phyloP scores from a whole-genome alignment of 2,329 filamentous ascomycete species.

The Trichoderma sp. region DNA sequence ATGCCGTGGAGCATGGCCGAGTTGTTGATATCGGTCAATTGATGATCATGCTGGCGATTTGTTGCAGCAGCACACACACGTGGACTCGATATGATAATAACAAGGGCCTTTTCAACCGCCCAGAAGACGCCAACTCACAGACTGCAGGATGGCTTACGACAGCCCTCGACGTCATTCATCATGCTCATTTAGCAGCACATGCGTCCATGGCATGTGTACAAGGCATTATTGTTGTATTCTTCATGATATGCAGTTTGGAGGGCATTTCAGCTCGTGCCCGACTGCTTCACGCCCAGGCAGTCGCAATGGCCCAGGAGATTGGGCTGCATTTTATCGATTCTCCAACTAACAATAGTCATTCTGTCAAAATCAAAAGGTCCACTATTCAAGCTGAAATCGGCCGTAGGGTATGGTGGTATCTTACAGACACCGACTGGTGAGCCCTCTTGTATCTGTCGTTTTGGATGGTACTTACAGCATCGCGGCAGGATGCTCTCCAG shows the following conservation, averaged over 20 bases:
- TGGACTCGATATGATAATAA: slow-evolving; percentile 32
- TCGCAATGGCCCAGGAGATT: slow-evolving; percentile 34
- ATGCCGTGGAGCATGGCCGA: slow-evolving; percentile 27
- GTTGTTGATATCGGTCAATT: slow-evolving; percentile 26
- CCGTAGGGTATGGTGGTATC: slow-evolving; percentile 45
- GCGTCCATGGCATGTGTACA: slow-evolving; percentile 37
- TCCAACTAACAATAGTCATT: slow-evolving; percentile 20
- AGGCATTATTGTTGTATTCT: slow-evolving; percentile 37
- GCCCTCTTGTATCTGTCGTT: not conserved
- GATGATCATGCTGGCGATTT: slow-evolving; percentile 32
- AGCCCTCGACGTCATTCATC: slow-evolving; percentile 36
- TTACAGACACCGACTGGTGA: slow-evolving; percentile 41
- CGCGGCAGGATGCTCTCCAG: slow-evolving; percentile 36
- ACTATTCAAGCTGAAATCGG: slow-evolving; percentile 36
- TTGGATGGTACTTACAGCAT: not conserved
- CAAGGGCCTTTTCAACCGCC: slow-evolving; percentile 27
- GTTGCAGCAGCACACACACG: slow-evolving; percentile 31
- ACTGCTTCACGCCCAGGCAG: slow-evolving; percentile 27
- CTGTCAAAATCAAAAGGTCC: slow-evolving; percentile 20
- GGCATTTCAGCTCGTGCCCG: slow-evolving; percentile 36
- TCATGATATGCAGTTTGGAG: slow-evolving; percentile 39
- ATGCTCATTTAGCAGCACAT: slow-evolving; percentile 29
- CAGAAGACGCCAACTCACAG: slow-evolving; percentile 30
- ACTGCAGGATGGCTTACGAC: slow-evolving; percentile 35
- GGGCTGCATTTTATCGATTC: slow-evolving; percentile 39